Conservation (phyloP, 139 green algal species). For the Coelastrella sp. region DNA sequence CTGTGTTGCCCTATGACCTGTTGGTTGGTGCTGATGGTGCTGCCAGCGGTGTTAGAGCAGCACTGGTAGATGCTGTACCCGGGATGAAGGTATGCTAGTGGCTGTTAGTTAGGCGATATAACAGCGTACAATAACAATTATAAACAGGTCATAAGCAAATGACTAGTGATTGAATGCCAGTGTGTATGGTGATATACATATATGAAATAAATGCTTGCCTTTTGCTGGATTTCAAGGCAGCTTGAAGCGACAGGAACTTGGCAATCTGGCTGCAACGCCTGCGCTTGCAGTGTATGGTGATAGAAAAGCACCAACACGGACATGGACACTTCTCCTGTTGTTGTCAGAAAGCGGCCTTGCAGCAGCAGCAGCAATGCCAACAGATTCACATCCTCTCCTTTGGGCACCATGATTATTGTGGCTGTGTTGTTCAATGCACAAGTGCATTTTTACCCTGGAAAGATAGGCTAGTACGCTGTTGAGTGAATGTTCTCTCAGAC, state of each 20-base stretch:
- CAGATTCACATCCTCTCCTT: no score
- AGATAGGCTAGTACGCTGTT: background rate
- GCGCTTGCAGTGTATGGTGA: background rate
- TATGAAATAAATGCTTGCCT: no score
- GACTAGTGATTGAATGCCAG: background rate
- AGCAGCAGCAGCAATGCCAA: no score
- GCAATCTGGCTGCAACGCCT: background rate
- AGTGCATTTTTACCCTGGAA: background rate
- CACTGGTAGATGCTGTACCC: background rate
- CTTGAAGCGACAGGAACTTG: no score
- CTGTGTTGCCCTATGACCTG: slow-evolving; percentile 25
- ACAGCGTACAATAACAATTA: no score
- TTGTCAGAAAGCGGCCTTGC: no score
- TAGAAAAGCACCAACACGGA: no score
- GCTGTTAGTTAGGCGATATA: background rate
- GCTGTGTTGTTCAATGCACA: no score
- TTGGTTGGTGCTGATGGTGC: slow-evolving; percentile 39
- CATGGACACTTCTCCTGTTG: no score
- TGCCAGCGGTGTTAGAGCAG: slow-evolving; percentile 12
- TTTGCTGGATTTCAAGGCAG: no score
- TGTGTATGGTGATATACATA: no score
- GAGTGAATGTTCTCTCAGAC: background rate
- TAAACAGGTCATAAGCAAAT: background rate
- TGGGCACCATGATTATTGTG: no score
- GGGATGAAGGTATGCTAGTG: background rate